Base-by-base conservation (phyloP, 2,329 filamentous ascomycete genomes). In the Xylariaceae sp. region DNA sequence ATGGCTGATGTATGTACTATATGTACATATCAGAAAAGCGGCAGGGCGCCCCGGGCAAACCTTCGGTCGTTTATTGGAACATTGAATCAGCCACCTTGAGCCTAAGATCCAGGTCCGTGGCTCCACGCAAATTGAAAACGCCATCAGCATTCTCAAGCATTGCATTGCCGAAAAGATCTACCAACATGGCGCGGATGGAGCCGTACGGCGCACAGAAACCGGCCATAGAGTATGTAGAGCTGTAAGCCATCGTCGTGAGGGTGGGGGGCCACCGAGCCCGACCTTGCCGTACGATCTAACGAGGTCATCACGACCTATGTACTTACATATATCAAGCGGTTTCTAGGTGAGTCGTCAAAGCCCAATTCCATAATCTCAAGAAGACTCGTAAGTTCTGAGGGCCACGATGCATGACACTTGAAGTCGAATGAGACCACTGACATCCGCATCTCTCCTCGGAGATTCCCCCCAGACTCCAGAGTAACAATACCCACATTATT, bases 61-160 rank as follows among this genome's bases (percentile, higher is more conserved):
- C 60, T 65, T 70, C 68, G 69, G 69, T 66, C 59, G 52, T 66
- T 66, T 67, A 62, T 50, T 61, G 54, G 59, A 63, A 67, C 62
- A 66, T 64, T 62, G 58, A 66, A 64, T 65, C 53, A 58, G 61
- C 56, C 62, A 61, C 53, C 50, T 43, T 54, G 65, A 58, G 57
- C 52, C 54, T 44, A 42, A 21, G 51, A 59, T 59, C 61, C 56
- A 55, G 56, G 44, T 48, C 53, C 41, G 47, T 54, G 54, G 57
- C 54, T 59, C 51, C 51, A 57, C 55, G 54, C 57, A 49, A 52
- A 47, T 54, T 48, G 57, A 44, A 44, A 37, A 50, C 48, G 57
- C 59, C 51, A 57, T 51, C 53, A 57, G 50, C 43, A 44, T 21
- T 21, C 10, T 21, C 20, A 9, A 26, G 23, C 23, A 26, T 26